Evolutionary conservation across 2,329 filamentous ascomycete species (phyloP).

Genomic region (Mariannaea elegans): DNA sequence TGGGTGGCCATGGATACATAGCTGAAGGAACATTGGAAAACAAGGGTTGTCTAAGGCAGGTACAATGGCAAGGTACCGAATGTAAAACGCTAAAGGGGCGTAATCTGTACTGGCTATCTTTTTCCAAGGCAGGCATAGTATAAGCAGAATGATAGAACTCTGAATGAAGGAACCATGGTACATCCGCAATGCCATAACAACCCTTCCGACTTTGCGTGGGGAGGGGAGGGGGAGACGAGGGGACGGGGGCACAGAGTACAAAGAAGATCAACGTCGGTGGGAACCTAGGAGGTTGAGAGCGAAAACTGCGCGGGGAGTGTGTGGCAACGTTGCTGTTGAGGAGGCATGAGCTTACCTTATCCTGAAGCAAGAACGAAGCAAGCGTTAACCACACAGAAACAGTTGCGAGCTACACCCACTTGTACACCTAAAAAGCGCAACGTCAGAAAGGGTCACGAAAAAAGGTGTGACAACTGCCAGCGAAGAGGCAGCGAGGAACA

Average conservation of each 20-base stretch:
- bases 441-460: neutral
- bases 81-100: too few species aligned
- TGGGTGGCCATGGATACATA: neutral
- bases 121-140: too few species aligned
- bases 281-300: neutral
- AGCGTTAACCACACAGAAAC: neutral
- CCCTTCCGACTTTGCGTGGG: too few species aligned
- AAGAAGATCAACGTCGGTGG: neutral
- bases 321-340: neutral
- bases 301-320: neutral
- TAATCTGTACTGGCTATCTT: too few species aligned
- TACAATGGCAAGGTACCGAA: too few species aligned
- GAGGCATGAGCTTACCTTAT: neutral
- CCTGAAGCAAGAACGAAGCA: neutral
- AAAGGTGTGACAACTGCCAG: conserved; percentile 14
- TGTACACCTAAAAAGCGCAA: conserved; percentile 2
- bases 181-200: too few species aligned
- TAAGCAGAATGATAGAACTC: too few species aligned
- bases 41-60: too few species aligned
- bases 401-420: neutral
- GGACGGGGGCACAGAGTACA: neutral
- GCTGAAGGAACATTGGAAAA: too few species aligned
- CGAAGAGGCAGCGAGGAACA: conserved; percentile 15
- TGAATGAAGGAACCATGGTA: too few species aligned
- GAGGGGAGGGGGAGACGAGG: neutral